Evolutionary conservation across 192 early-diverging fungal genomes (phyloP), one percentile per base, ranked within the genome.

Genomic region (Coemansia sp.): DNA sequence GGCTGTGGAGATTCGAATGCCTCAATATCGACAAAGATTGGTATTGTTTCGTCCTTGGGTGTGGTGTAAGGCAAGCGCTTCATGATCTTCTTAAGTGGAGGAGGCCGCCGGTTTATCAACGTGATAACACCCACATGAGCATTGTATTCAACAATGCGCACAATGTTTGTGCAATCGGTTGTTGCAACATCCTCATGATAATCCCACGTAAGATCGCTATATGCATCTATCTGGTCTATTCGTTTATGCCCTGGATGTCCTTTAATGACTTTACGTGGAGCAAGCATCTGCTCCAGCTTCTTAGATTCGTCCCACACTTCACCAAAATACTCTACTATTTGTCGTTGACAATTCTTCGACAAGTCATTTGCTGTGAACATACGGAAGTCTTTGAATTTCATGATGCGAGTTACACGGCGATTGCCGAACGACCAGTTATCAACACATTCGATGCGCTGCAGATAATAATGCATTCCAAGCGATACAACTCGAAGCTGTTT

Each of bases 1-100:
- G 45, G 45, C 45, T 48, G 45, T 22, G 45, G 45, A 22, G 45
- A 48, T 48, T 48, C 45, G 45, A 48, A 48, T 48, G 45, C 45
- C 45, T 48, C 45, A 48, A 48, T 48, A 48, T 48, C 45, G 4
- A 48, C 45, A 10, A 48, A 48, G 13, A 48, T 48, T 6, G 45
- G 13, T 7, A 48, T 13, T 6, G 23, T 13, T 3, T 48, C 13
- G 45, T 48, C 13, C 3, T 4, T 48, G 13, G 45, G 13, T 6
- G 45, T 6, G 3, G 3, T 34, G 9, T 34, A 34, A 6, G 33
- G 33, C 33, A 34, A 34, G 3, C 33, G 3, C 9, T 34, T 34
- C 33, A 34, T 34, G 9, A 34, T 34, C 9, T n/a, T n/a, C n/a
- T 34, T 34, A 34, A 9, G 33, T 34, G 9, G 4, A 19, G 45